Evolutionary conservation across 352 stramenopile genomes (phyloP), one percentile per base, ranked within the genome.

Genomic region (Pythium phragmiticola): DNA sequence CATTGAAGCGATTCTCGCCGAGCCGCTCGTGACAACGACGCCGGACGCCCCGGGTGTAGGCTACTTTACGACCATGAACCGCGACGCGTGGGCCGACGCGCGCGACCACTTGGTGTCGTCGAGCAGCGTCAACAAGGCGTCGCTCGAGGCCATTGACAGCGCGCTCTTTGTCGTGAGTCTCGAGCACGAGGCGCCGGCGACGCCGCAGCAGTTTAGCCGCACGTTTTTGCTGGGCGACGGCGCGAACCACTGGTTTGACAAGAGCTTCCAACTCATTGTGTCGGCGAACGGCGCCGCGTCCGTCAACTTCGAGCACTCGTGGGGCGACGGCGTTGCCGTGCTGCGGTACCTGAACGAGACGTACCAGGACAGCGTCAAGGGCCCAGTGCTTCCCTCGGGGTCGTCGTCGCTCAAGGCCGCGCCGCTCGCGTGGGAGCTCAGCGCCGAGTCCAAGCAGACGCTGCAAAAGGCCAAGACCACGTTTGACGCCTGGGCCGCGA

Each of bases 301-400:
- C 2, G 85, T 96, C 47, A 96, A 94, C 74, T 96, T 96, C 72
- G 90, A 97, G 60, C 90, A 97, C 66, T 87, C 89, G 39, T 97
- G 89, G 88, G 58, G 58, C 43, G 58, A 65, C 28, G 90, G 90
- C 45, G 88, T 96, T 2, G 90, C 89, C 0, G 89, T 97, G 42
- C 69, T 96, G 52, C 81, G 85, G 45, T 96, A 96, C 73, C 62
- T 97, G 21, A 96, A 96, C 68, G 89, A 96, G 65, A 75, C 93
- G 68, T 95, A 93, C 75, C 68, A 60, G 56, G 86, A 95, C 68
- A 90, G 79, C 58, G 67, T 92, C 41, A 88, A 89, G 71, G 77
- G 81, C n/a, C 73, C 83, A 1, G 78, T 91, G 48, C 53, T 96
- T 16, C 77, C 72, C 57, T 34, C 80, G 2, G 46, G 59, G 42